Evolutionary conservation across 164 flowering plant species (phyloP).

Genomic region (Liquidambar formosana): DNA sequence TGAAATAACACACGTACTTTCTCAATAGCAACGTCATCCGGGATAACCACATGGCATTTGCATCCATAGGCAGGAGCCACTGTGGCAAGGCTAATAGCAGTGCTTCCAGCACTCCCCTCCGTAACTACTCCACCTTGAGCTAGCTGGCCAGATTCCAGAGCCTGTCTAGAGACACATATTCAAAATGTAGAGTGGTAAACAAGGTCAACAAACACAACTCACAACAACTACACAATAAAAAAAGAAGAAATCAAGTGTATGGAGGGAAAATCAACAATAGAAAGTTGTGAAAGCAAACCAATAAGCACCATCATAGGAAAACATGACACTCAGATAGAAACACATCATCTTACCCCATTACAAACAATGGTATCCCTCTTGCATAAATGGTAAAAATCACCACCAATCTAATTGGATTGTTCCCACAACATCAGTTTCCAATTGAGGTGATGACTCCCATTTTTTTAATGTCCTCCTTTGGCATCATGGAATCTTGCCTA

Average conservation of each 20-base stretch:
- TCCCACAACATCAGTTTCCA: too few relatives aligned
- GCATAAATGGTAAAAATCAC: too few relatives aligned
- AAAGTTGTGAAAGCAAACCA: too few relatives aligned
- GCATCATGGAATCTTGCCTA: too few relatives aligned
- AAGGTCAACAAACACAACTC: conserved; percentile 3
- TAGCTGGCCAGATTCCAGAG: conserved; percentile 74
- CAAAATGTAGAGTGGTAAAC: neutral
- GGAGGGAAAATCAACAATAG: too few relatives aligned
- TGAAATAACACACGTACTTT: conserved; percentile 47
- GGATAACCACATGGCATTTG: conserved; percentile 96
- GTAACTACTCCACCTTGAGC: conserved; percentile 81
- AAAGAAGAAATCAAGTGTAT: neutral
- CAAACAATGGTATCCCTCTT: too few relatives aligned
- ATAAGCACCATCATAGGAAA: too few relatives aligned
- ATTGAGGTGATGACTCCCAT: too few relatives aligned
- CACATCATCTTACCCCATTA: too few relatives aligned
- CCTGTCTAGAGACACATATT: conserved; percentile 39
- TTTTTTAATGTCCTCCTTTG: too few relatives aligned
- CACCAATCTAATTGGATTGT: too few relatives aligned
- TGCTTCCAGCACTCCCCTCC: conserved; percentile 97
- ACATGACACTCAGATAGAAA: too few relatives aligned
- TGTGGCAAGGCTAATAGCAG: conserved; percentile 97
- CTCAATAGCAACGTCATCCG: conserved; percentile 97
- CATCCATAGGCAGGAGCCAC: conserved; percentile 99
- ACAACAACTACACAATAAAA: conserved; percentile 4